phyloP scores from a whole-genome alignment of 2,329 filamentous ascomycete species.

The Colletotrichum cordylinicola region DNA sequence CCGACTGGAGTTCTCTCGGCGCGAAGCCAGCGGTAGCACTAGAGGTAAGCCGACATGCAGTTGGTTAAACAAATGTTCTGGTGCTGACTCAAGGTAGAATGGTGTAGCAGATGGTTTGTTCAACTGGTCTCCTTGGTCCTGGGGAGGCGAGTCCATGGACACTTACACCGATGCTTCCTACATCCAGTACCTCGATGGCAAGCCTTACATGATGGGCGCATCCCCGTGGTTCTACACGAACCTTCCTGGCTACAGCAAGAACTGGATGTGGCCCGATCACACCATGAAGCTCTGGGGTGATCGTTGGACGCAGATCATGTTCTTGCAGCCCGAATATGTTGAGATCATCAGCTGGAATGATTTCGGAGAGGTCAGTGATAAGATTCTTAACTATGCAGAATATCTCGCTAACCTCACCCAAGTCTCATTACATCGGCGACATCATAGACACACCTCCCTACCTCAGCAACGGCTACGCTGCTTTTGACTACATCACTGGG shows the following conservation, averaged over 20 bases:
- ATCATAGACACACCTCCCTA: not conserved
- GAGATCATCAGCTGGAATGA: not conserved
- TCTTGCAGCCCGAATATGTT: not conserved
- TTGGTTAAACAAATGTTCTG: not conserved
- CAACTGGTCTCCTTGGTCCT: not conserved
- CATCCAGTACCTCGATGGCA: not conserved
- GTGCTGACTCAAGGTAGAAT: not conserved
- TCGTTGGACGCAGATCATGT: not conserved
- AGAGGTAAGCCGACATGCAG: not conserved
- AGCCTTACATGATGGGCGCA: not conserved
- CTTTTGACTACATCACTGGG: not conserved
- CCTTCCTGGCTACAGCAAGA: not conserved
- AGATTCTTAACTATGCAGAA: not conserved
- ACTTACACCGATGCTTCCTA: not conserved
- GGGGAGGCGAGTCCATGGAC: not conserved
- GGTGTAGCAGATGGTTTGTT: not conserved
- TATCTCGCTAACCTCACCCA: not conserved
- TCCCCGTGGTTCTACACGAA: not conserved
- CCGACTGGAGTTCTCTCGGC: not conserved
- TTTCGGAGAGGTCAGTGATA: not conserved
- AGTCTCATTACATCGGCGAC: not conserved
- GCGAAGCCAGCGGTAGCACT: not conserved
- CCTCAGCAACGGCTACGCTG: not conserved
- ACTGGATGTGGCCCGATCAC: not conserved
- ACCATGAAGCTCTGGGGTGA: not conserved